These are phyloP conservation scores for Pogostemon cablin DNA, from an alignment of 257 asterid genomes.

Conservation along the genomic window DNA sequence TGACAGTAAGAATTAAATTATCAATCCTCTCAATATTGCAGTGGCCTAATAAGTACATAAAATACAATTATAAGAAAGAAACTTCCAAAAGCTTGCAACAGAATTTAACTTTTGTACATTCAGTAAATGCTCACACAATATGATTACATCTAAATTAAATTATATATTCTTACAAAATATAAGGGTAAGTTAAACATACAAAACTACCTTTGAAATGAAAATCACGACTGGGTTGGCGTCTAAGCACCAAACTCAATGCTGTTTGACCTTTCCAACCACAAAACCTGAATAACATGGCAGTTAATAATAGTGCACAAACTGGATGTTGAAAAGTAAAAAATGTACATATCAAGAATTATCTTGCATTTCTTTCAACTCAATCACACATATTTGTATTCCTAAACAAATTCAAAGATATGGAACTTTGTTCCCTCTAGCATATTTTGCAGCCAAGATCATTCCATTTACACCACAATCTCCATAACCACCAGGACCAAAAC, in stretches of 20 bases:
- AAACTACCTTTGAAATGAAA: constrained; percentile 95
- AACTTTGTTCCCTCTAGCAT: constrained; percentile 80
- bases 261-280: constrained; percentile 69
- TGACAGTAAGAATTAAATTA: too few species aligned
- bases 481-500: constrained; percentile 98
- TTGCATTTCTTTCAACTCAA: constrained; percentile 91
- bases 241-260: constrained; percentile 79
- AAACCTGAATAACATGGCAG: constrained; percentile 51
- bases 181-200: constrained; percentile 15
- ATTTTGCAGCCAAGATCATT: constrained; percentile 96
- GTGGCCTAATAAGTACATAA: too few species aligned
- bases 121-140: too few species aligned
- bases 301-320: constrained; percentile 20
- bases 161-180: neutral
- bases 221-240: constrained; percentile 80
- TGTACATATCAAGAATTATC: constrained; percentile 30
- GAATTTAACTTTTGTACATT: too few species aligned
- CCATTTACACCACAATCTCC: constrained; percentile 98
- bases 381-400: constrained; percentile 97
- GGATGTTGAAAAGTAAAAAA: constrained; percentile 16
- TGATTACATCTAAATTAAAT: too few species aligned
- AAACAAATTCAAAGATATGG: constrained; percentile 97
- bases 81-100: too few species aligned
- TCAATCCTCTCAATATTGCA: too few species aligned
- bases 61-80: too few species aligned